A percentile compares a stretch with the other conserved stretches of the same genome.
These are phyloP conservation scores for Hyaloscypha hepaticicola DNA, from an alignment of 495 filamentous ascomycete genomes.

Conservation along the genomic window DNA sequence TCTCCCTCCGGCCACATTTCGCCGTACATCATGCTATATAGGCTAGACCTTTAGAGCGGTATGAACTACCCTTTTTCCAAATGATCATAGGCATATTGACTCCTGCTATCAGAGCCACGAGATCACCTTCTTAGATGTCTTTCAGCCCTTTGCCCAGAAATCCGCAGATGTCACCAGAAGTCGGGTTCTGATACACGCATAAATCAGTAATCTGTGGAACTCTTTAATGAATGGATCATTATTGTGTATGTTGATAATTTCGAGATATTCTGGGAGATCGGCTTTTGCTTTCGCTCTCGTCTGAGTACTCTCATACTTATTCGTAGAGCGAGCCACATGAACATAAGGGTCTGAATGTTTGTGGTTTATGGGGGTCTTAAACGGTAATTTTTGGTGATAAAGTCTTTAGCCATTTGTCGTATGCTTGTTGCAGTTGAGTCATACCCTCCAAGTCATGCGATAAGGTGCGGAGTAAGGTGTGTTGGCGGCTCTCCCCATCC, in stretches of 20 bases:
- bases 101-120: conserved; percentile 9
- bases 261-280: background rate
- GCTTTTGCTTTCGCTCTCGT: too few species aligned
- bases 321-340: too few species aligned
- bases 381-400: too few species aligned
- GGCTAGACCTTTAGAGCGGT: background rate
- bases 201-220: background rate
- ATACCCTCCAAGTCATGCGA: background rate
- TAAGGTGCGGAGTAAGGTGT: too few species aligned
- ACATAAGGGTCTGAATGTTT: too few species aligned
- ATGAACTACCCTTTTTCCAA: background rate
- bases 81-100: conserved; percentile 6
- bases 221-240: background rate
- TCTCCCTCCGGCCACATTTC: conserved; percentile 10
- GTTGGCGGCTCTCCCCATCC: too few species aligned
- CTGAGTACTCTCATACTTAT: too few species aligned
- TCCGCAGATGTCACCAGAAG: conserved; percentile 6
- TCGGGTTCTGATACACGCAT: background rate
- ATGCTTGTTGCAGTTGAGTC: too few species aligned
- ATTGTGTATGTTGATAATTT: background rate
- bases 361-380: too few species aligned
- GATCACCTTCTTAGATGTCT: conserved; percentile 2
- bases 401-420: too few species aligned
- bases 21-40: conserved; percentile 15
- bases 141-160: background rate